A percentile compares a stretch with the other conserved stretches of the same genome.
phyloP scores from a whole-genome alignment of 495 filamentous ascomycete genomes.

The Achaetomiella virescens region DNA sequence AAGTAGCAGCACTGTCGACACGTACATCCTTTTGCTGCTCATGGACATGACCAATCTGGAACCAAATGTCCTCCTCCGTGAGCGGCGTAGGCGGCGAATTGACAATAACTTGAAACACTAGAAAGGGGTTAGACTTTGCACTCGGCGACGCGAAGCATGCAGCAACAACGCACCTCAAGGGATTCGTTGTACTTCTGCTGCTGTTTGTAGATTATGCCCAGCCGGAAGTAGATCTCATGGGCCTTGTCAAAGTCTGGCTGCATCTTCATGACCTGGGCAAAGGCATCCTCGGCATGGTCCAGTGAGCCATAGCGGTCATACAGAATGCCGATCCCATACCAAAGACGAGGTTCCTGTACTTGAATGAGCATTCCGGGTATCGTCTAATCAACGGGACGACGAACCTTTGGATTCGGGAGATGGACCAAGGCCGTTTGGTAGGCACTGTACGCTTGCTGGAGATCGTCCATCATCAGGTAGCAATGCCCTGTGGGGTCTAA shows the following conservation, averaged over 20 bases:
- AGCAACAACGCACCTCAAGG: constrained; percentile 67
- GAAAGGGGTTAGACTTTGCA: constrained; percentile 22
- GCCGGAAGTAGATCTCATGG: constrained; percentile 97
- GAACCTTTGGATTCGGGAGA: constrained; percentile 87
- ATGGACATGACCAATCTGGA: constrained; percentile 98
- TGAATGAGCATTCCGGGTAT: constrained; percentile 8
- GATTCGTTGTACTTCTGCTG: constrained; percentile 91
- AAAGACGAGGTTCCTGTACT: constrained; percentile 93
- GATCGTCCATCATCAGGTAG: constrained; percentile 97
- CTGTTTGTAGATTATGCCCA: constrained; percentile 99
- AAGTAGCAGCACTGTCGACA: constrained; percentile 8
- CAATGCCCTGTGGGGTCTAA: constrained; percentile 64
- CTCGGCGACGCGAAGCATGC: constrained; percentile 2
- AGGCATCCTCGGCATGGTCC: constrained; percentile 96
- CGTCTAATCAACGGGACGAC: constrained; percentile 10
- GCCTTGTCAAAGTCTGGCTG: constrained; percentile 97
- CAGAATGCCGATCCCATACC: constrained; percentile 98
- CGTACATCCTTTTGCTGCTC: constrained; percentile 98
- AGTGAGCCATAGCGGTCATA: constrained; percentile 96
- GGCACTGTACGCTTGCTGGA: constrained; percentile 95
- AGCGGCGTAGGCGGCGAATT: constrained; percentile 85
- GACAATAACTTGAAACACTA: constrained; percentile 97
- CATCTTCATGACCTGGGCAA: constrained; percentile 99
- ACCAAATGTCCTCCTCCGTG: constrained; percentile 99
- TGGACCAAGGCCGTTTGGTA: constrained; percentile 96